Evolutionary conservation across 2,329 filamentous ascomycete species (phyloP).

Genomic region (Arthrinium phaeospermum): DNA sequence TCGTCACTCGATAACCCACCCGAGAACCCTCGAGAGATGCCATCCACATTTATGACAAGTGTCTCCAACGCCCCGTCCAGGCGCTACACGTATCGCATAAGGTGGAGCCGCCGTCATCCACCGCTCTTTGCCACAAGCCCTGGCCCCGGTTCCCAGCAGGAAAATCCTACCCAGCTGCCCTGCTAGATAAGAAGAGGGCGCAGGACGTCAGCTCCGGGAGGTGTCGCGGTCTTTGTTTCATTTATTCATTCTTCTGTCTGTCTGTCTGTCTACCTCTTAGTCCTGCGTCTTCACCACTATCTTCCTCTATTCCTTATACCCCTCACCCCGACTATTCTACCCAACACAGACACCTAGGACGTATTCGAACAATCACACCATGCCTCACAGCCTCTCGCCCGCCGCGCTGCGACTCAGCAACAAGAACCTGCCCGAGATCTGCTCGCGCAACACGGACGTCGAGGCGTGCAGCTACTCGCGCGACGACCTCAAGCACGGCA

Average conservation of each 20-base stretch:
- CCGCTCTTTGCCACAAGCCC: conserved; percentile 16
- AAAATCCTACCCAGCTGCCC: not conserved
- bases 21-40: not conserved
- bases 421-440: conserved; percentile 45
- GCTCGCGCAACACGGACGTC: conserved; percentile 29
- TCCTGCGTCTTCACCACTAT: not conserved
- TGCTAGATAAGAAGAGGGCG: conserved; percentile 13
- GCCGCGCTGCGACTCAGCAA: conserved; percentile 44
- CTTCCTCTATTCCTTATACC: not conserved
- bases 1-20: conserved; percentile 15
- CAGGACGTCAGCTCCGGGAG: not conserved
- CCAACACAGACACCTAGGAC: not conserved
- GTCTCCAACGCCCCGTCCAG: conserved; percentile 11
- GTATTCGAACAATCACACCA: not conserved
- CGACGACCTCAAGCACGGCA: conserved; percentile 55
- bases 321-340: too few relatives aligned
- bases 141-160: conserved; percentile 8
- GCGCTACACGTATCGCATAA: conserved; percentile 7
- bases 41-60: conserved; percentile 14
- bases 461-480: conserved; percentile 51
- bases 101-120: conserved; percentile 13
- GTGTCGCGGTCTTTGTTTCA: not conserved
- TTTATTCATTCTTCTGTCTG: not conserved
- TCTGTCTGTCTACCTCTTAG: too few relatives aligned
- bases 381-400: conserved; percentile 18